Base-by-base conservation (phyloP, 1,284 basidiomycete species). In the Cutaneotrichosporon dermatis region DNA sequence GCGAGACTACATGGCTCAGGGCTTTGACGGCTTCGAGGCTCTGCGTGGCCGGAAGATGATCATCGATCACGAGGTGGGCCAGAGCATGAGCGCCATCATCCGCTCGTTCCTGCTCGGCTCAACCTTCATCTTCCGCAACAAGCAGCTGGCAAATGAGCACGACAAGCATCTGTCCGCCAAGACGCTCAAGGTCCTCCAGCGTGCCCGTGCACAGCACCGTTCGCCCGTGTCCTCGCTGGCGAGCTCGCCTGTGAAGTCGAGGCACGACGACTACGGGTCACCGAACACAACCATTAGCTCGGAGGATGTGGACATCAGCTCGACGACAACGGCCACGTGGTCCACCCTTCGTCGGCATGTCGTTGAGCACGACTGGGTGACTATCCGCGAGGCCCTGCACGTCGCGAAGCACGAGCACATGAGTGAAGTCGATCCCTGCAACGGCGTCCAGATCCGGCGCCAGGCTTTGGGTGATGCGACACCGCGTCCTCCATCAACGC, bases 21-120 rank as follows among this genome's bases (percentile, higher is more conserved):
- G 70, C 0, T 86, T 91, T 63, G 92, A 95, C 71, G 92, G 92
- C 0, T 96, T 87, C 73, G 77, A 80, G 1, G 82, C 86, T 0
- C 80, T 96, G 43, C 85, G 84, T 67, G 85, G 84, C 5, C 82
- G 85, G 76, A 82, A 71, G 58, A 87, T 87, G 67, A 82, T 94
- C 40, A 83, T 95, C 16, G 90, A 94, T 67, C 87, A 92, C 65
- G 92, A 96, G 74, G 84, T 84, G 57, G 92, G 92, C 0, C 84
- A 88, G 66, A 80, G 91, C 62, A 87, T 91, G 84, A 89, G 87
- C 70, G 80, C 83, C 16, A 85, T 95, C 57, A 88, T 95, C 34
- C 83, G 92, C 64, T 88, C 88, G 68, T 94, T 92, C 75, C 79
- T 95, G 4, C 82, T 95, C 34, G 92, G 74, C 42, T 75, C 75